Conservation (phyloP, 2,329 filamentous ascomycete genomes). For the Acrocalymma vagum region DNA sequence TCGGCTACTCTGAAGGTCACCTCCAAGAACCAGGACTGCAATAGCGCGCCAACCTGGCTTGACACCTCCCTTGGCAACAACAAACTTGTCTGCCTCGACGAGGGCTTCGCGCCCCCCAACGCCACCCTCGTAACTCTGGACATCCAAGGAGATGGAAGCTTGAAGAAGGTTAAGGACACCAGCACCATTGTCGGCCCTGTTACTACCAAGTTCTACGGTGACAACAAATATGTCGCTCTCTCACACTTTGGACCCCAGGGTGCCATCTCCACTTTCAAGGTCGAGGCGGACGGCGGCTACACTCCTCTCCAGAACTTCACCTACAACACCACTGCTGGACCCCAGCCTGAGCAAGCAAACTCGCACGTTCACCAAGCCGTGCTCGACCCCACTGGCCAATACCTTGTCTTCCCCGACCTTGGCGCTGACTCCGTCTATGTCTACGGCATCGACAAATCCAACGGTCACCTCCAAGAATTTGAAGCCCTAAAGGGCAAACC, state of each 20-base stretch:
- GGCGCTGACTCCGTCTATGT: constrained; percentile 69
- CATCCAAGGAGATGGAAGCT: constrained; percentile 47
- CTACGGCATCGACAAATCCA: constrained; percentile 60
- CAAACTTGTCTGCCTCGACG: constrained; percentile 68
- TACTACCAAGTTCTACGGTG: constrained; percentile 51
- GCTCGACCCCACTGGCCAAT: constrained; percentile 71
- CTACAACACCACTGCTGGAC: constrained; percentile 49
- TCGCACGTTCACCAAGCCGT: constrained; percentile 71
- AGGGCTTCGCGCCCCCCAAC: constrained; percentile 59
- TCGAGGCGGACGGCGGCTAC: constrained; percentile 16
- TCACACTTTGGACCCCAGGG: constrained; percentile 50
- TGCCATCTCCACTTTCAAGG: constrained; percentile 45
- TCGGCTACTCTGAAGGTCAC: constrained; percentile 50
- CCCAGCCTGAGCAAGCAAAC: constrained; percentile 58
- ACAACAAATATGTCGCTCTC: constrained; percentile 52
- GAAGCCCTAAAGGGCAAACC: constrained; percentile 55
- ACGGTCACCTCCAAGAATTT: constrained; percentile 54
- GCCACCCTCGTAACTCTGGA: constrained; percentile 54
- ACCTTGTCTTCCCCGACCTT: constrained; percentile 71
- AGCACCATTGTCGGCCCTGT: constrained; percentile 51
- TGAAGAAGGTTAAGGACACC: constrained; percentile 45
- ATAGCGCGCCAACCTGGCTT: constrained; percentile 67
- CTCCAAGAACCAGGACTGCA: constrained; percentile 59
- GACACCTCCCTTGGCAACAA: constrained; percentile 61
- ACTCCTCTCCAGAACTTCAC: constrained; percentile 49